Evolutionary conservation across 2,329 filamentous ascomycete species (phyloP), one percentile per base, ranked within the genome.

Genomic region (Anisogramma anomala): DNA sequence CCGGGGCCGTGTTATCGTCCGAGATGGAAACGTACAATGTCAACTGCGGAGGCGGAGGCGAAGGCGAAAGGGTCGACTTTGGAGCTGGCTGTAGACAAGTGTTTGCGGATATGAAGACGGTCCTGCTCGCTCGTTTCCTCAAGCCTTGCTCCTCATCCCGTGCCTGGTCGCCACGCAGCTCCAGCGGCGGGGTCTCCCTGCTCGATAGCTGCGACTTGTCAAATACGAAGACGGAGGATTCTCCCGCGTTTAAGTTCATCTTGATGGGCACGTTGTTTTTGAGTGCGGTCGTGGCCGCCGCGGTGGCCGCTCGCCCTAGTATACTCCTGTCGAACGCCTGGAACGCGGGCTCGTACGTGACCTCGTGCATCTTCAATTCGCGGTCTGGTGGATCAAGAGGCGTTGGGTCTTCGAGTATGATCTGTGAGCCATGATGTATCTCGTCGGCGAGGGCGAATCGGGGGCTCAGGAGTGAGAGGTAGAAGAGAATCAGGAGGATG

Each of bases 101-200:
- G 50, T 87, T 96, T 32, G 87, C 77, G 2, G 87, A 87, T 40
- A 98, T 71, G 58, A 82, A 95, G 3, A 96, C 66, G 2, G 63
- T 74, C 17, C 6, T 14, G 13, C 60, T 59, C 18, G 60, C 48
- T 38, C 54, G 48, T 43, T 53, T 50, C 35, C 41, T 48, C 6
- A 26, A 27, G 30, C 46, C 25, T 45, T 3, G 45, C 50, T n/a
- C 51, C 11, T 41, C 45, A 31, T 50, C 48, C 20, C 22, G 32
- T 11, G 30, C 32, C 15, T 23, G 18, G 22, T 44, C 38, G 3
- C 23, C 43, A 14, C 38, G 44, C 23, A 47, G 20, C 19, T 48
- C 46, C 27, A 48, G 36, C 5, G 30, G 31, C 10, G 34, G 39
- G 14, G 42, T 36, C n/a, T 52, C 53, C 41, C 57, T 53, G 28